phyloP scores from a whole-genome alignment of 768 basidiomycete species.

The Leccinum subgranulosum region DNA sequence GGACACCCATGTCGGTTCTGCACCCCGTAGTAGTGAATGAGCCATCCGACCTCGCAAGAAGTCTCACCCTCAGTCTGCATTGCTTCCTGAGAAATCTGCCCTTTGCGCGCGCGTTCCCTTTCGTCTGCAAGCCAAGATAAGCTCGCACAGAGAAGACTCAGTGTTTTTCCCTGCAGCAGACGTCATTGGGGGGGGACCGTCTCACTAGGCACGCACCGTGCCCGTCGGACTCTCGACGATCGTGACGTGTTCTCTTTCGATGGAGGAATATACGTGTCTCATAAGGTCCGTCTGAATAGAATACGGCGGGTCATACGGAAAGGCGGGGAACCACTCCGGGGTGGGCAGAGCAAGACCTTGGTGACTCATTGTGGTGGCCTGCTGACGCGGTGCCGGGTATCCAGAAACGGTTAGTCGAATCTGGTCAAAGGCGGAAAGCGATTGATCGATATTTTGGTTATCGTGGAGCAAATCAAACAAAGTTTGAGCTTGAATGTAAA shows the following conservation, averaged over 20 bases:
- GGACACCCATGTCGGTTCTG: constrained; percentile 74
- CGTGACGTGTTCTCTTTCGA: constrained; percentile 72
- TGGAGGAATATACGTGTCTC: constrained; percentile 78
- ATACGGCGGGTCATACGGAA: constrained; percentile 84
- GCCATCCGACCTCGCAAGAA: constrained; percentile 21
- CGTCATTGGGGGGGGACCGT: constrained; percentile 39
- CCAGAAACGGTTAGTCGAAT: constrained; percentile 7
- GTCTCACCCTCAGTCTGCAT: constrained; percentile 26
- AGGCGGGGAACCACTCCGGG: constrained; percentile 67
- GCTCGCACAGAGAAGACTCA: constrained; percentile 73
- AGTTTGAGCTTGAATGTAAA: constrained; percentile 19
- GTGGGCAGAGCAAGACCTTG: constrained; percentile 45
- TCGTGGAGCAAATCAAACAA: constrained; percentile 7
- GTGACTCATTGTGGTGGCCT: constrained; percentile 9
- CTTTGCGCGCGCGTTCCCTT: constrained; percentile 64
- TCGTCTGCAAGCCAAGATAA: constrained; percentile 76
- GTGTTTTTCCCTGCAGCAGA: constrained; percentile 73
- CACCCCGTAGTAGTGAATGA: not conserved
- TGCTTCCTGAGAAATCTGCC: constrained; percentile 44
- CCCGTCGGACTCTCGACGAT: constrained; percentile 90
- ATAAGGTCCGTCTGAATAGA: constrained; percentile 83
- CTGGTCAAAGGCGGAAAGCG: not conserved
- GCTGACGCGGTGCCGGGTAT: constrained; percentile 1
- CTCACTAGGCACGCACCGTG: constrained; percentile 50
- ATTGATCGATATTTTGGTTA: constrained; percentile 7